Evolutionary conservation across 2,329 filamentous ascomycete species (phyloP).

Genomic region (Lithohypha guttulata): DNA sequence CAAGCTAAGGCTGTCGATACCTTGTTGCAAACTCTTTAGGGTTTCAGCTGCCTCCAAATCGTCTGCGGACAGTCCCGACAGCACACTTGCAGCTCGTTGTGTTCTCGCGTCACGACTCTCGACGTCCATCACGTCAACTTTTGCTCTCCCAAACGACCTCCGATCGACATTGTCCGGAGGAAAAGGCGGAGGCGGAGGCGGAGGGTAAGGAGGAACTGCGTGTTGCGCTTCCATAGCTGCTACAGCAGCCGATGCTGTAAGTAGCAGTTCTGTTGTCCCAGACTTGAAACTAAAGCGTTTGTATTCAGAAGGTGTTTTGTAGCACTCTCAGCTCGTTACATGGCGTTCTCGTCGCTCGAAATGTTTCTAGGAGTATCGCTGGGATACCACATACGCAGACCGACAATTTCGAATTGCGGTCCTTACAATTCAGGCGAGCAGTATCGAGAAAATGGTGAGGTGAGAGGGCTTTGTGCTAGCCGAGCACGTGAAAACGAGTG

Average conservation of each 20-base stretch:
- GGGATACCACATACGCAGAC: too few relatives aligned
- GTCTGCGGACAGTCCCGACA: conserved; percentile 34
- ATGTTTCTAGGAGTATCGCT: too few relatives aligned
- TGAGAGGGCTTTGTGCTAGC: not conserved
- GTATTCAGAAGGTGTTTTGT: too few relatives aligned
- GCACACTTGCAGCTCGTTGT: conserved; percentile 34
- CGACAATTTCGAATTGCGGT: too few relatives aligned
- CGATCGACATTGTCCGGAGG: conserved; percentile 16
- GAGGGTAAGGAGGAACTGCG: not conserved
- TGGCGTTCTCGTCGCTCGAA: too few relatives aligned
- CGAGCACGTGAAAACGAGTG: conserved; percentile 3
- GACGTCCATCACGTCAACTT: conserved; percentile 27
- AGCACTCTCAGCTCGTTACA: conserved; percentile 6
- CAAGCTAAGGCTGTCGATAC: conserved; percentile 33
- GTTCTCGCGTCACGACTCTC: conserved; percentile 32
- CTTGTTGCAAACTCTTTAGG: conserved; percentile 61
- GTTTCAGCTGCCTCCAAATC: conserved; percentile 58
- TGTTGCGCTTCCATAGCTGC: conserved; percentile 1
- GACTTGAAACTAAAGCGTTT: too few relatives aligned
- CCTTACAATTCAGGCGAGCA: too few relatives aligned
- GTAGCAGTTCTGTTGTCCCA: too few relatives aligned
- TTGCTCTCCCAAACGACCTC: conserved; percentile 15
- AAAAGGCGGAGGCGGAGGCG: conserved; percentile 15
- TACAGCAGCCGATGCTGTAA: not conserved
- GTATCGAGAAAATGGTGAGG: not conserved